phyloP scores from a whole-genome alignment of 805 yeast species.

The Candida rishiriensis region DNA sequence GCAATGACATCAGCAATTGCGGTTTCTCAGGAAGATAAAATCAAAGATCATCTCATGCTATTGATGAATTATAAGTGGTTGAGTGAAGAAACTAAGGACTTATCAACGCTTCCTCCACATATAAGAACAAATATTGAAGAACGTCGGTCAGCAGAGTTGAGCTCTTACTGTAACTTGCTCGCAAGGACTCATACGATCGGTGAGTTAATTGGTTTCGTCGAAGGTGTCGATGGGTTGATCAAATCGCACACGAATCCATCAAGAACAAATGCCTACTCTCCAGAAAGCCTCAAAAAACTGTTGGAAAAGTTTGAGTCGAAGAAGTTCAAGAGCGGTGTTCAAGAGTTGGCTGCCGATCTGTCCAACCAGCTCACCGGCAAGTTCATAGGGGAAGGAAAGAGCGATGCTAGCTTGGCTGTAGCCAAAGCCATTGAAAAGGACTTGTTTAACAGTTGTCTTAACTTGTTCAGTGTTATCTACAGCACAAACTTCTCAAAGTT shows the following conservation, averaged over 20 bases:
- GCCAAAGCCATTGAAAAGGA: slow-evolving; percentile 44
- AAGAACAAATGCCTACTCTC: slow-evolving; percentile 60
- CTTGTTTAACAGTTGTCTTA: slow-evolving; percentile 62
- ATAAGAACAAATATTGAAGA: slow-evolving; percentile 29
- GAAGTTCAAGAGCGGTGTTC: slow-evolving; percentile 53
- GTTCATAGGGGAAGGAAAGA: slow-evolving; percentile 21
- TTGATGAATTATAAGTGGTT: slow-evolving; percentile 53
- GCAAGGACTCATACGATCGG: slow-evolving; percentile 53
- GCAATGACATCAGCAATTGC: too few relatives aligned
- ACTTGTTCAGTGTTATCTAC: slow-evolving; percentile 61
- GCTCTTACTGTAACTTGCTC: slow-evolving; percentile 42
- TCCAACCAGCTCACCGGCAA: slow-evolving; percentile 42
- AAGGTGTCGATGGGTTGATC: slow-evolving; percentile 52
- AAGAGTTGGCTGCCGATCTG: slow-evolving; percentile 51
- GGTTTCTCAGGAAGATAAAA: too few relatives aligned
- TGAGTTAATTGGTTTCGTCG: slow-evolving; percentile 59
- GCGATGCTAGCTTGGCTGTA: slow-evolving; percentile 22
- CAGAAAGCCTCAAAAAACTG: slow-evolving; percentile 53
- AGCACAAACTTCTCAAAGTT: slow-evolving; percentile 49
- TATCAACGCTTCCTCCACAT: slow-evolving; percentile 16
- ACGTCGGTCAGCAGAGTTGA: slow-evolving; percentile 29
- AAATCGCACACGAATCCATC: slow-evolving; percentile 44
- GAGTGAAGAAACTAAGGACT: slow-evolving; percentile 35
- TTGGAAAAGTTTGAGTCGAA: slow-evolving; percentile 50
- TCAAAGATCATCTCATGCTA: slow-evolving; percentile 33